Conservation (phyloP, 768 basidiomycete genomes). For the Boletus tylopilopsis region DNA sequence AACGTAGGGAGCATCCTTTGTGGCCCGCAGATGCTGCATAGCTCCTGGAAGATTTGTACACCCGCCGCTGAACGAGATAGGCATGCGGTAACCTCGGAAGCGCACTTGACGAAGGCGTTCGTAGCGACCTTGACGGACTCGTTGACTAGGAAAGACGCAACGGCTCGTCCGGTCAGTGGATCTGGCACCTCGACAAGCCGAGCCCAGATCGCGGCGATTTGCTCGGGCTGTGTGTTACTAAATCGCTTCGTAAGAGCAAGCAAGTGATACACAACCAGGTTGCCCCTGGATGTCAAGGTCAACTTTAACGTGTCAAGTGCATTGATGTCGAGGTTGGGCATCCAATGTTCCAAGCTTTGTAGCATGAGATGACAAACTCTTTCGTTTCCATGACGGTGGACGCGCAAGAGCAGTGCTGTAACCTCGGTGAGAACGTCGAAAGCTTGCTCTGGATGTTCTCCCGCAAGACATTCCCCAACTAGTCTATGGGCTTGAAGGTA, state of each 20-base stretch:
- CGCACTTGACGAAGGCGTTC: slow-evolving; percentile 71
- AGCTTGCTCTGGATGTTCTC: slow-evolving; percentile 66
- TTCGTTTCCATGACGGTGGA: slow-evolving; percentile 48
- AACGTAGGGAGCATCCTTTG: slow-evolving; percentile 76
- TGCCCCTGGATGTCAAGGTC: slow-evolving; percentile 43
- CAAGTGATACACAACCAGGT: slow-evolving; percentile 70
- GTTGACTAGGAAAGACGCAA: slow-evolving; percentile 80
- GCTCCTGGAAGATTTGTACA: slow-evolving; percentile 69
- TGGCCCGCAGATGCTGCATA: slow-evolving; percentile 84
- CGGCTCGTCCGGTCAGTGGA: slow-evolving; percentile 71
- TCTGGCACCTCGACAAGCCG: slow-evolving; percentile 70
- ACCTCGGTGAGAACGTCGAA: slow-evolving; percentile 66
- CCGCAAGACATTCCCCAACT: slow-evolving; percentile 74
- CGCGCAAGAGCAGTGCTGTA: slow-evolving; percentile 65
- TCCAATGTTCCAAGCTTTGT: slow-evolving; percentile 82
- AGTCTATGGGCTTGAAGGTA: slow-evolving; percentile 79
- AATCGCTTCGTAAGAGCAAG: slow-evolving; percentile 80
- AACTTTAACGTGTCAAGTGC: slow-evolving; percentile 43
- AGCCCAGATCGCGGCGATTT: slow-evolving; percentile 75
- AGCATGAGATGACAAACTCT: slow-evolving; percentile 59
- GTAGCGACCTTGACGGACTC: slow-evolving; percentile 85
- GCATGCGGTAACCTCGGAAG: slow-evolving; percentile 78
- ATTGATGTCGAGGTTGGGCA: slow-evolving; percentile 57
- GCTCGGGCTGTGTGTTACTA: slow-evolving; percentile 70
- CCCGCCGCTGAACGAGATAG: slow-evolving; percentile 76